These are phyloP conservation scores for Cornus suecica DNA, from an alignment of 148 eudicot species.

Conservation along the genomic window DNA sequence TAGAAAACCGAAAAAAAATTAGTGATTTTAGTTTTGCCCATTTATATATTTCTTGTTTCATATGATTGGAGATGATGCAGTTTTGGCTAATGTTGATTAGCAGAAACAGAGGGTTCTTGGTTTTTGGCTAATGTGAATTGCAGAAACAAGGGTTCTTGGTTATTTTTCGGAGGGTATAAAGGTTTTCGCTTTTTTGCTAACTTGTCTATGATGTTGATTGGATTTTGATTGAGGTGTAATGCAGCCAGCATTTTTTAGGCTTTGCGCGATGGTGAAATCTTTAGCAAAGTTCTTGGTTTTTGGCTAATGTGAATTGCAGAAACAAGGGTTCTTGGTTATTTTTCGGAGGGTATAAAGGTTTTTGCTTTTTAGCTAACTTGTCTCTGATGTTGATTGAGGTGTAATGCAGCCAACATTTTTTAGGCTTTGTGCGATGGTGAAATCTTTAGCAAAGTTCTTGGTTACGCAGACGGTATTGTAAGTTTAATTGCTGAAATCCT, in stretches of 20 bases:
- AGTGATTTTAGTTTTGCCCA: conserved; percentile 13
- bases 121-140: neutral
- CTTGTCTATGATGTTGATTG: conserved; percentile 2
- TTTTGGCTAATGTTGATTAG: conserved; percentile 9
- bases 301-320: too few species aligned
- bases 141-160: neutral
- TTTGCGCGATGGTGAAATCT: too few species aligned
- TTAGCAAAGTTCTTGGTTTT: neutral
- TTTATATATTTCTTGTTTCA: conserved; percentile 1
- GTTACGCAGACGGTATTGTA: neutral
- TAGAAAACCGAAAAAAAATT: conserved; percentile 5
- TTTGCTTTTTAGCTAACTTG: neutral
- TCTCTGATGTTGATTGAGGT: conserved; percentile 1
- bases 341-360: neutral
- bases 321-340: neutral
- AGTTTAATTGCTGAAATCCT: neutral
- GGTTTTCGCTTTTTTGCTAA: neutral
- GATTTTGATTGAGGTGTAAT: conserved; percentile 1
- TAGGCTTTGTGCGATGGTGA: neutral
- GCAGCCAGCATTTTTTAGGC: too few species aligned
- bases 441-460: neutral
- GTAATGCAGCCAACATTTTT: neutral
- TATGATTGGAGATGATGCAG: conserved; percentile 6
- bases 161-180: neutral
- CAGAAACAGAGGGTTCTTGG: neutral